Evolutionary conservation across 2,329 filamentous ascomycete species (phyloP).

Genomic region (Alternaria sp.): DNA sequence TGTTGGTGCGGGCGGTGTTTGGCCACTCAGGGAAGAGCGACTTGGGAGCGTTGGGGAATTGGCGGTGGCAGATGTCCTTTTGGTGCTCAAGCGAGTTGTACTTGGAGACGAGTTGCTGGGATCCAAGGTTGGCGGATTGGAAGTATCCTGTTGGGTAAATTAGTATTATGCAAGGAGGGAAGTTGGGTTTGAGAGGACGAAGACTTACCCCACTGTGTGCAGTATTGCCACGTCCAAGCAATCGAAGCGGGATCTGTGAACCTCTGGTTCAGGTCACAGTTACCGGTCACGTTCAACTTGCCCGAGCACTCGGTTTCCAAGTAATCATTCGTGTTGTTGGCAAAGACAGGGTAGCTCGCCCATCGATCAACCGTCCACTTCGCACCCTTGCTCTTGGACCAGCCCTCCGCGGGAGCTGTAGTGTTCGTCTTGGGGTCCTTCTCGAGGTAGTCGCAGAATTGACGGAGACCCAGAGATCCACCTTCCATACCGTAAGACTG

Average conservation of each 20-base stretch:
- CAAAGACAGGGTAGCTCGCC: constrained; percentile 50
- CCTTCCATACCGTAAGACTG: constrained; percentile 54
- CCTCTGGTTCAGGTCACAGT: constrained; percentile 49
- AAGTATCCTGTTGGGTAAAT: constrained; percentile 48
- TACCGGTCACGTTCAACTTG: constrained; percentile 22
- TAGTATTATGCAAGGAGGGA: not conserved
- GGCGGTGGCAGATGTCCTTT: constrained; percentile 54
- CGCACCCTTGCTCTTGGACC: constrained; percentile 50
- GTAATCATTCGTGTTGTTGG: constrained; percentile 47
- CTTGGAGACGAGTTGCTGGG: constrained; percentile 54
- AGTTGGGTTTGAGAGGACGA: not conserved
- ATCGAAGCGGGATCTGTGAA: constrained; percentile 49
- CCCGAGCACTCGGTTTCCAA: constrained; percentile 51
- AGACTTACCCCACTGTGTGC: constrained; percentile 56
- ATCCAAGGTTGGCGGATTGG: constrained; percentile 57
- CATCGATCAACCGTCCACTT: constrained; percentile 52
- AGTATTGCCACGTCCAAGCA: constrained; percentile 60
- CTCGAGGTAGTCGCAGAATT: constrained; percentile 57
- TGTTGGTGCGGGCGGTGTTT: constrained; percentile 49
- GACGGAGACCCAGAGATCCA: constrained; percentile 38
- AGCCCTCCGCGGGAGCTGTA: constrained; percentile 50
- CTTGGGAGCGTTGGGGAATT: constrained; percentile 54
- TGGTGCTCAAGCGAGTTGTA: constrained; percentile 55
- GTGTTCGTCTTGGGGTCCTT: constrained; percentile 48
- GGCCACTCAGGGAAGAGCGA: constrained; percentile 53